These are phyloP conservation scores for Lactarius indigo DNA, from an alignment of 768 basidiomycete species.

Conservation along the genomic window DNA sequence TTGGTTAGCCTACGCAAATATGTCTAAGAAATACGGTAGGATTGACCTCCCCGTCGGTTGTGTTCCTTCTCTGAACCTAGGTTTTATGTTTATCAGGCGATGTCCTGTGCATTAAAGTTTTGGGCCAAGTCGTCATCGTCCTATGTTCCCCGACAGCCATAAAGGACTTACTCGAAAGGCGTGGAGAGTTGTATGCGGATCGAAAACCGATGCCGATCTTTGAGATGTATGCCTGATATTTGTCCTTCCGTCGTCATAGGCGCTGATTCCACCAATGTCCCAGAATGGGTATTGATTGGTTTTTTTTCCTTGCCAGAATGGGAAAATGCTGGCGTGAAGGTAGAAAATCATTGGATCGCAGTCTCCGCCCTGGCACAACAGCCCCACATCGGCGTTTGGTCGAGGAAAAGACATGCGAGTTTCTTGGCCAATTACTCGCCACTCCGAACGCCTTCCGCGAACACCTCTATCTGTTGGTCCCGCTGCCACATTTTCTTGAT, in stretches of 20 bases:
- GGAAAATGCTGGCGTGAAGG: neutral
- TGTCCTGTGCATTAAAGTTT: neutral
- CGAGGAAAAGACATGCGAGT: neutral
- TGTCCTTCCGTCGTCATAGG: no score
- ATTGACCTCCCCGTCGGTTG: neutral
- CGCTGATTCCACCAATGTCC: neutral
- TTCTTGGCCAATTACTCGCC: neutral
- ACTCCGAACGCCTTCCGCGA: neutral
- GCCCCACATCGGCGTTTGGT: neutral
- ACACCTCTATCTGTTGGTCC: neutral
- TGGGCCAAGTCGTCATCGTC: neutral
- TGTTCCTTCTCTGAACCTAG: neutral
- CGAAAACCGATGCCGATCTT: neutral
- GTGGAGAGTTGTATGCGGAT: neutral
- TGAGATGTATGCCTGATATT: neutral
- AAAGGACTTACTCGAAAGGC: neutral
- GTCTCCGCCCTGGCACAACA: neutral
- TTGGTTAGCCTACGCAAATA: neutral
- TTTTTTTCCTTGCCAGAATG: neutral
- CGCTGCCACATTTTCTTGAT: neutral
- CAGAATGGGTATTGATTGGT: neutral
- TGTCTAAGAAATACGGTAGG: constrained; percentile 9
- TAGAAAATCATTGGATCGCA: neutral
- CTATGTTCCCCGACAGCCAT: neutral
- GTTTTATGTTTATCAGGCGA: neutral